Base-by-base conservation (phyloP, 2,329 filamentous ascomycete genomes). In the Escovopsis sp. region DNA sequence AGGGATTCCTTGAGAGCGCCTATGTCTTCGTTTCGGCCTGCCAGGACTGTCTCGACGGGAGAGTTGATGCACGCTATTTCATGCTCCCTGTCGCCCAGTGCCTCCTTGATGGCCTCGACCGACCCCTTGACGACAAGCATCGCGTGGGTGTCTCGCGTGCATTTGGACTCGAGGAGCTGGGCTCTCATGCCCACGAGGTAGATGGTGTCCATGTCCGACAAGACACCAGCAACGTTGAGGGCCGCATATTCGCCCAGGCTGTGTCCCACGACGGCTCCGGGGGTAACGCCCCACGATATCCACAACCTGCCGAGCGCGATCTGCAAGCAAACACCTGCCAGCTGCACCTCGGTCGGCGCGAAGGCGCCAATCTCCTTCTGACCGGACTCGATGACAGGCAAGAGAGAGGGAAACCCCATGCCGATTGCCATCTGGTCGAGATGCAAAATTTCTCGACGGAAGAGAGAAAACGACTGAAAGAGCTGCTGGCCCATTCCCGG, bases 31-130 rank as follows among this genome's bases (percentile, higher is more conserved):
- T 36, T 61, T 42, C 67, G 57, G 2, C 52, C 51, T 1, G 62
- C 70, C 71, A 20, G 62, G 63, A 14, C 91, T 66, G 2, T 91
- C 84, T 11, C 79, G 86, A 75, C 67, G 0, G 79, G 77, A 0
- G 78, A 76, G 50, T 91, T 93, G 56, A 86, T 72, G 63, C 84
- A 91, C n/a, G 84, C 80, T 25, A 73, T 51, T 36, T 71, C 71
- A 15, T n/a, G 31, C 11, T 27, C 37, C 29, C 9, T 16, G 39
- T 11, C 76, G 67, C 38, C 69, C 67, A 35, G 34, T 14, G n/a
- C 14, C 7, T 29, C 14, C 30, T n/a, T n/a, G 11, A 27, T 36
- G 33, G 32, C 16, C 14, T 29, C n/a, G 13, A 37, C 32, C 8
- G 32, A 38, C 16, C 30, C 67, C 45, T 66, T 63, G 10, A 70